Base-by-base conservation (phyloP, 441 rosid species). In the Corymbia citriodora region DNA sequence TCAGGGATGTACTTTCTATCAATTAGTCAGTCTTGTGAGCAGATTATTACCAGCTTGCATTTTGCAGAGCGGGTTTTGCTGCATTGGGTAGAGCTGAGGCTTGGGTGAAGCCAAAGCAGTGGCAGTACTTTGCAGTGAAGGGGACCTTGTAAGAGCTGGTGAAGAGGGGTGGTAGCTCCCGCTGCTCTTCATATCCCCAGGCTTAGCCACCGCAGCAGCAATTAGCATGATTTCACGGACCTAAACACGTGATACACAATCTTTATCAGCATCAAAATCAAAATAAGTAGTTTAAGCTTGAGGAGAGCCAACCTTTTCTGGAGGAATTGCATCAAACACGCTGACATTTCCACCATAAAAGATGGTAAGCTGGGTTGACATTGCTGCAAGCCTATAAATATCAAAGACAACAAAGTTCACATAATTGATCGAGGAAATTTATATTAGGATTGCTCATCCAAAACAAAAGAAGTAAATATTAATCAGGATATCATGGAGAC, bases 121-220 rank as follows among this genome's bases (percentile, higher is more conserved):
- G 85, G 97, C 93, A 65, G 98, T 94, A 92, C 97, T 96, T 91
- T 95, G 97, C 93, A 98, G 91, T 25, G 98, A 97, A 92, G 95
- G 97, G 93, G 97, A 95, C 95, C 99, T 95, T 50, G 93, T 92
- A 90, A 98, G 97, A 91, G 92, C 93, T n/a, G 99, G 97, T 54
- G 96, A 90, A 85, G 94, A 85, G 90, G 92, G 96, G 91, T 89
- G 65, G 74, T 87, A 91, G 91, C 91, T 87, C 17, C 89, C 92
- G 12, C 90, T 91, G 55, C 90, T 95, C 95, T 95, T 96, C 72
- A 92, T 85, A 54, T 95, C 98, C 72, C 88, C 91, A 86, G 96
- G 85, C 68, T 97, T 96, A 36, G 94, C 91, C 88, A 53, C 91
- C 65, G 94, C 93, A 29, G 94, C 94, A 54, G 96, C 98, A 59